A percentile compares a stretch with the other conserved stretches of the same genome.
These are phyloP conservation scores for Solanum hybrid DNA, from an alignment of 305 asterid genomes.

Conservation along the genomic window DNA sequence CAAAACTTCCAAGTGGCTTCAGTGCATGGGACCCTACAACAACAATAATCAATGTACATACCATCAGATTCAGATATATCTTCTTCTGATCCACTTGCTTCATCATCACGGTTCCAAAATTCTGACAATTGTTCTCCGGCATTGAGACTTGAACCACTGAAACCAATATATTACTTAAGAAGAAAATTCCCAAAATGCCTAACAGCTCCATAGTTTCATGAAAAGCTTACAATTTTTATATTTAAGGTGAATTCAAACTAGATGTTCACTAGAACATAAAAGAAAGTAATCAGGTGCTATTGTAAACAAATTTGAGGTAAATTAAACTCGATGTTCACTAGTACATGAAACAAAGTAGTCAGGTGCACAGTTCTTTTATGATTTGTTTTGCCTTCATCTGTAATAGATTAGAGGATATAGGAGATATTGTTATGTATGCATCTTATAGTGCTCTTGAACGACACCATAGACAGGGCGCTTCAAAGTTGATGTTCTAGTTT, in stretches of 20 bases:
- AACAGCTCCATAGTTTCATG: neutral
- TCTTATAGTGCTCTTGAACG: neutral
- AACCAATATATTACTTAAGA: neutral
- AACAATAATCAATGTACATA: conserved; percentile 15
- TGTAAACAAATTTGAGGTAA: neutral
- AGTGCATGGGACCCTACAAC: conserved; percentile 2
- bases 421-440: neutral
- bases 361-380: neutral
- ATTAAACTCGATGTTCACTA: neutral
- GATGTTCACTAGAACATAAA: neutral
- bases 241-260: neutral
- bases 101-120: conserved; percentile 87
- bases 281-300: neutral
- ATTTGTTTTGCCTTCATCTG: neutral
- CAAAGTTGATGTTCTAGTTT: neutral
- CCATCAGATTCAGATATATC: conserved; percentile 94
- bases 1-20: neutral
- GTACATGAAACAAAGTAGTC: neutral
- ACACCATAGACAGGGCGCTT: neutral
- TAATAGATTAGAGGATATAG: neutral
- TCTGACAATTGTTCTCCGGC: conserved; percentile 43
- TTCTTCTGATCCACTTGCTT: conserved; percentile 75
- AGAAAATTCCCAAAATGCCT: neutral
- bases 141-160: conserved; percentile 43
- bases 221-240: neutral